A percentile compares a stretch with the other conserved stretches of the same genome.
Conservation (phyloP, 192 early-diverging fungal genomes). For the Spizellomyces punctatus region DNA sequence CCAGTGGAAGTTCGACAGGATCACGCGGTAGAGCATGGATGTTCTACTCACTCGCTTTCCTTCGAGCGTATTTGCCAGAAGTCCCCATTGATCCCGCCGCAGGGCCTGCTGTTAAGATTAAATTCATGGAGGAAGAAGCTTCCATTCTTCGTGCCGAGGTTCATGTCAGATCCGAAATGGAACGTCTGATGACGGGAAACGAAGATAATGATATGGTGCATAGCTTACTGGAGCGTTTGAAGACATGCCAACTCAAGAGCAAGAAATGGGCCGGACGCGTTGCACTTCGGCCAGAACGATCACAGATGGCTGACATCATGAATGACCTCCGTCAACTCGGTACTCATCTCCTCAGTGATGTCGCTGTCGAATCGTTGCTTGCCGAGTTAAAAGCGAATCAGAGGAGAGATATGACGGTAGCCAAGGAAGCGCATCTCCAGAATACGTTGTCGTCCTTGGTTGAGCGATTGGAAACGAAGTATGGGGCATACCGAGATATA, state of each 20-base stretch:
- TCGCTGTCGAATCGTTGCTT: conserved; percentile 3
- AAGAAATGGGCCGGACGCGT: conserved; percentile 36
- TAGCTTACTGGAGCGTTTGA: background rate
- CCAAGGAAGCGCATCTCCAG: conserved; percentile 65
- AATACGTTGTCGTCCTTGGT: conserved; percentile 68
- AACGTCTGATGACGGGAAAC: conserved; percentile 30
- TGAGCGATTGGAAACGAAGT: conserved; percentile 64
- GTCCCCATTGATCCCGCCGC: conserved; percentile 85
- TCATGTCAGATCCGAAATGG: conserved; percentile 47
- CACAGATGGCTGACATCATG: conserved; percentile 68
- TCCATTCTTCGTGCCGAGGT: conserved; percentile 56
- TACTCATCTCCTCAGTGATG: conserved; percentile 53
- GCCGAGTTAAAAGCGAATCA: conserved; percentile 1
- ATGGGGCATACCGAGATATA: conserved; percentile 75
- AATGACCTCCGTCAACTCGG: conserved; percentile 62
- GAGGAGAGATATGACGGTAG: background rate
- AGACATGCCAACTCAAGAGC: conserved; percentile 3
- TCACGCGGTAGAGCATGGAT: conserved; percentile 62
- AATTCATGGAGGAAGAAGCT: conserved; percentile 63
- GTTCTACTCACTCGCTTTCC: conserved; percentile 56
- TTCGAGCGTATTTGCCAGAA: conserved; percentile 75
- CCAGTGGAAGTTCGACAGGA: background rate
- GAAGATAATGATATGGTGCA: conserved; percentile 8
- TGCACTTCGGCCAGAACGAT: conserved; percentile 64
- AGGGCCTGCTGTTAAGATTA: conserved; percentile 64